Percentiles rank a stretch among this genome's conserved stretches.
Conservation (phyloP, 495 filamentous ascomycete species). For the Platismatia glauca region DNA sequence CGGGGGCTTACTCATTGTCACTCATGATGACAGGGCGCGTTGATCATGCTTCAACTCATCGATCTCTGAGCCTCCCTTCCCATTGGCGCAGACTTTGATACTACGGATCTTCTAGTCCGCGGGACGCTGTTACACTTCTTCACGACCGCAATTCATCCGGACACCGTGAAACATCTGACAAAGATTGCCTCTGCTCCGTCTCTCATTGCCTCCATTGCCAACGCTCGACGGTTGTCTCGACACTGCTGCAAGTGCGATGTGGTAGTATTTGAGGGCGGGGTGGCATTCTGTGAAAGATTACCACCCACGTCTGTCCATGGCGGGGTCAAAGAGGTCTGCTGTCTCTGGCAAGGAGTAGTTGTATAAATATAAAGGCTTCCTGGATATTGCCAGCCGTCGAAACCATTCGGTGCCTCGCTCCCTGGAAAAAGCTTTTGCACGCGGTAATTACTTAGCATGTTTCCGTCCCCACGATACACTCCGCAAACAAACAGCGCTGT, state of each 20-base stretch:
- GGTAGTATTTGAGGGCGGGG: background rate
- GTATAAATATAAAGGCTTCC: background rate
- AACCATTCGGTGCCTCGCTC: background rate
- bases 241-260: background rate
- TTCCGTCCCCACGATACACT: background rate
- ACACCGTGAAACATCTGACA: background rate
- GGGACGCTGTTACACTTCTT: background rate
- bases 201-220: background rate
- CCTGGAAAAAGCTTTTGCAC: background rate
- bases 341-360: background rate
- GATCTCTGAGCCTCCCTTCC: background rate
- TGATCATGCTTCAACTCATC: background rate
- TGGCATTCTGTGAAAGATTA: background rate
- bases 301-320: background rate
- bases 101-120: background rate
- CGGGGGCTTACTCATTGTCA: background rate
- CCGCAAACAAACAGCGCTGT: background rate
- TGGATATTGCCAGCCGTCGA: background rate
- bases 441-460: background rate
- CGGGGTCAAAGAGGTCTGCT: background rate
- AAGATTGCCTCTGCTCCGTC: background rate
- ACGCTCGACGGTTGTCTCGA: background rate
- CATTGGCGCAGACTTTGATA: background rate
- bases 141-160: background rate
- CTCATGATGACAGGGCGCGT: background rate